Percentiles rank a stretch among this genome's conserved stretches.
These are phyloP conservation scores for Cladophialophora psammophila DNA, from an alignment of 2,329 filamentous ascomycete genomes.

Conservation along the genomic window DNA sequence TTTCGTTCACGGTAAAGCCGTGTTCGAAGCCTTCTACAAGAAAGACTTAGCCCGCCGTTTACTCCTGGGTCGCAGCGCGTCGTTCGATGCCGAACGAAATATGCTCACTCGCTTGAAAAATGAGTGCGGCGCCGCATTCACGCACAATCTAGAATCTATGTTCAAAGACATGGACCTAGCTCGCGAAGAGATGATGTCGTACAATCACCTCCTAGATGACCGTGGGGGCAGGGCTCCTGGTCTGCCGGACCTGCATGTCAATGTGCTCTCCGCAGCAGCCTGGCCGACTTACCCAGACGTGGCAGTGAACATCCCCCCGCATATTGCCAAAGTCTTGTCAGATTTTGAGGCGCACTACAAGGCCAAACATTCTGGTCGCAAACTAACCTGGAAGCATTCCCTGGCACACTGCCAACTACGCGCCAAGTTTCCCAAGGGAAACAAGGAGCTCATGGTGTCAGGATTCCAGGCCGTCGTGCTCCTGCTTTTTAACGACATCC, in stretches of 20 bases:
- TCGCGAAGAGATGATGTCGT: slow-evolving; percentile 90
- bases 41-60: slow-evolving; percentile 90
- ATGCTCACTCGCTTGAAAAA: slow-evolving; percentile 92
- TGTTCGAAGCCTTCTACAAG: slow-evolving; percentile 99
- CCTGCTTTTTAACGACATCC: slow-evolving; percentile 82
- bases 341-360: slow-evolving; percentile 88
- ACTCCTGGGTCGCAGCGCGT: slow-evolving; percentile 90
- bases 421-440: slow-evolving; percentile 77
- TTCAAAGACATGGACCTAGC: slow-evolving; percentile 97
- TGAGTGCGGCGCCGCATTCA: slow-evolving; percentile 93
- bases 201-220: slow-evolving; percentile 72
- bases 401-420: slow-evolving; percentile 90
- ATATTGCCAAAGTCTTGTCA: slow-evolving; percentile 77
- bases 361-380: slow-evolving; percentile 84
- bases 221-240: slow-evolving; percentile 59
- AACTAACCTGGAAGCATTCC: slow-evolving; percentile 88
- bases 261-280: slow-evolving; percentile 85
- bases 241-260: slow-evolving; percentile 79
- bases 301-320: slow-evolving; percentile 74
- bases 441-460: slow-evolving; percentile 88
- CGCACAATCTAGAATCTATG: slow-evolving; percentile 98
- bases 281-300: slow-evolving; percentile 92
- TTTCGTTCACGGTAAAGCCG: slow-evolving; percentile 95
- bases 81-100: slow-evolving; percentile 91
- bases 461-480: slow-evolving; percentile 92